Percentiles rank a stretch among this genome's conserved stretches.
Evolutionary conservation across 2,329 filamentous ascomycete species (phyloP).

Genomic region (Arthrocladium fulminans): DNA sequence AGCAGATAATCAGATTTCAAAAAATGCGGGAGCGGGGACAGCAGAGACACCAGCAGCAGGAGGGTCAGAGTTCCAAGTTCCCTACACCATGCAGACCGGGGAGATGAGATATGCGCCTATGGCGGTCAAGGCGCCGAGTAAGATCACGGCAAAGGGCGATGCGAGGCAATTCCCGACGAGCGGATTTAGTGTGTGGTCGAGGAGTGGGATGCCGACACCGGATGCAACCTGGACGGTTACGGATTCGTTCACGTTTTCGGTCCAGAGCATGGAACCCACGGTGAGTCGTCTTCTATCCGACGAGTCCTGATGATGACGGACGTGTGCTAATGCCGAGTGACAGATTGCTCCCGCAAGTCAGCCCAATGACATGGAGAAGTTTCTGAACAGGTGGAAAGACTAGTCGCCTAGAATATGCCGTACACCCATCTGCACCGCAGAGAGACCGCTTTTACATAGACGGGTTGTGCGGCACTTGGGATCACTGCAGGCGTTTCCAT

Average conservation of each 20-base stretch:
- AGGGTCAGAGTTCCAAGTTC: conserved; percentile 31
- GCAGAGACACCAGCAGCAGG: conserved; percentile 17
- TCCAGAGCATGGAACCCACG: conserved; percentile 48
- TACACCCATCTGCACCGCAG: too few species aligned
- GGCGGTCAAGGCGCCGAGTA: conserved; percentile 50
- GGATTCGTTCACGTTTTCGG: conserved; percentile 42
- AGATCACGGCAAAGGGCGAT: conserved; percentile 46
- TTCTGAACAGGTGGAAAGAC: conserved; percentile 52
- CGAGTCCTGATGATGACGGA: background rate
- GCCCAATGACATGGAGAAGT: conserved; percentile 48
- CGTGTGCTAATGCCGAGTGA: conserved; percentile 10
- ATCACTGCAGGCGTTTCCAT: too few species aligned
- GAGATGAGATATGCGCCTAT: conserved; percentile 53
- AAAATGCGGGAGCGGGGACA: conserved; percentile 25
- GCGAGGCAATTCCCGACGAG: conserved; percentile 49
- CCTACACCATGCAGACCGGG: conserved; percentile 50
- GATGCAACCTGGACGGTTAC: conserved; percentile 46
- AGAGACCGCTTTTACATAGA: too few species aligned
- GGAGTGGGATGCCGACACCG: conserved; percentile 37
- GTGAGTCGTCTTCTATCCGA: conserved; percentile 35
- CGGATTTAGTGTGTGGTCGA: conserved; percentile 35
- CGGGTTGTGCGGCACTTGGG: too few species aligned
- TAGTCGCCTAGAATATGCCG: conserved; percentile 28
- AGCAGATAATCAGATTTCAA: conserved; percentile 20
- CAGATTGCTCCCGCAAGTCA: conserved; percentile 47